Base-by-base conservation (phyloP, 495 filamentous ascomycete genomes). In the Neurospora tetrasperma region DNA sequence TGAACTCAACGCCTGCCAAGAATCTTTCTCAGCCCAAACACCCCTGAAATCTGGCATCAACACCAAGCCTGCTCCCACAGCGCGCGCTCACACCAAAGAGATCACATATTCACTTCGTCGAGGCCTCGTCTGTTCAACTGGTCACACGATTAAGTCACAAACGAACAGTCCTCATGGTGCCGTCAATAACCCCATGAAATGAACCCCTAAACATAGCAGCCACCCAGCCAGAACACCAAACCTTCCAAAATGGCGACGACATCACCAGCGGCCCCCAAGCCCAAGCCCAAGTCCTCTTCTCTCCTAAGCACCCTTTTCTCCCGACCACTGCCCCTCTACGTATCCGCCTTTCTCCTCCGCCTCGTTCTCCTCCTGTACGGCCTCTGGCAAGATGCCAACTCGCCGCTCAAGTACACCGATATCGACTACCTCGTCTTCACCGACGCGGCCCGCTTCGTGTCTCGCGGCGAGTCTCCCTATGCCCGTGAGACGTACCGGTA, bases 381-480 rank as follows among this genome's bases (percentile, higher is more conserved):
- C 44, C 87, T 92, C 72, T 91, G 90, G 84, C 96, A 99, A 86
- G 96, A 99, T 80, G 89, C 92, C 73, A 86, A 93, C 83, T 96
- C 94, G 11, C 87, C 94, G 4, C 82, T 99, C 76, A 97, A 97
- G 82, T 99, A 98, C 86, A 99, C 96, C 71, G 96, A 99, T 82
- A 97, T 99, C 78, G 96, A 99, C 87, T 99, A 99, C 85, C 90
- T 92, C 76, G 96, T 99, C 74, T 99, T 99, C 86, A 98, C 96
- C n/a, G 94, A 97, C 80, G 96, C 96, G 11, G 88, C 96, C 9
- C 92, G 92, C 73, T 94, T 91, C 79, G 86, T 93, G 54, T 85
- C 91, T 3, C 79, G 76, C 4, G 79, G 82, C 5, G 73, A 78
- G 43, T 92, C 92, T 3, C 96, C 96, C 0, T 99, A 99, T 80